Evolutionary conservation across 2,329 filamentous ascomycete species (phyloP).

Genomic region (Alternaria burnsii): DNA sequence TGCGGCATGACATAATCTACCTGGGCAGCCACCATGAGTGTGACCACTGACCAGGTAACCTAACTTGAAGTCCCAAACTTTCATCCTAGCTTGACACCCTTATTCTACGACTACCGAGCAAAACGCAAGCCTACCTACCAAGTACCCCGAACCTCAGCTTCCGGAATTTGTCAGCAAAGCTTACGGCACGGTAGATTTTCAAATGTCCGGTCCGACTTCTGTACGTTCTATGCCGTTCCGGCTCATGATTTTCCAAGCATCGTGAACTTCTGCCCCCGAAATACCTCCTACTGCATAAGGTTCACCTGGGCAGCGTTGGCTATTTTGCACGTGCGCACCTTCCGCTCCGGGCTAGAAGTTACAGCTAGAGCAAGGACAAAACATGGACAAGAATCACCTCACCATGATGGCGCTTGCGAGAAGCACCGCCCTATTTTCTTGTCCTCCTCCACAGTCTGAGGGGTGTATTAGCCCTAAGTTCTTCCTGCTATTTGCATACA

Average conservation of each 20-base stretch:
- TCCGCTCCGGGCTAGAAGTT: background rate
- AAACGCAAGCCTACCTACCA: background rate
- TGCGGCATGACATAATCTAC: background rate
- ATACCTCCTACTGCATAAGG: background rate
- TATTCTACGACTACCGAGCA: background rate
- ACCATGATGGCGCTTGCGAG: background rate
- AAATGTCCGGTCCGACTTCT: slow-evolving; percentile 1
- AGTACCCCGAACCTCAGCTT: background rate
- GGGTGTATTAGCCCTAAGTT: background rate
- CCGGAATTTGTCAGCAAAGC: background rate
- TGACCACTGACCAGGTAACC: background rate
- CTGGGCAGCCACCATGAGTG: background rate
- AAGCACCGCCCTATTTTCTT: background rate
- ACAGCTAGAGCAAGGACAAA: background rate
- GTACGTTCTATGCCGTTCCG: background rate
- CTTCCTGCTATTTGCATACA: background rate
- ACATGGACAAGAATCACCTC: background rate
- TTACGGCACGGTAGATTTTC: background rate
- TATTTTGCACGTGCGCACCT: background rate
- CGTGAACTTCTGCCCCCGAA: background rate
- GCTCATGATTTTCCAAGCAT: background rate
- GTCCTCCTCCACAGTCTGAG: background rate
- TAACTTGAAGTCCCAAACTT: background rate
- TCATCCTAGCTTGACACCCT: background rate
- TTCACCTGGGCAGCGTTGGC: background rate